Conservation (phyloP, 129 eudicot species). For the Escallonia rubra region DNA sequence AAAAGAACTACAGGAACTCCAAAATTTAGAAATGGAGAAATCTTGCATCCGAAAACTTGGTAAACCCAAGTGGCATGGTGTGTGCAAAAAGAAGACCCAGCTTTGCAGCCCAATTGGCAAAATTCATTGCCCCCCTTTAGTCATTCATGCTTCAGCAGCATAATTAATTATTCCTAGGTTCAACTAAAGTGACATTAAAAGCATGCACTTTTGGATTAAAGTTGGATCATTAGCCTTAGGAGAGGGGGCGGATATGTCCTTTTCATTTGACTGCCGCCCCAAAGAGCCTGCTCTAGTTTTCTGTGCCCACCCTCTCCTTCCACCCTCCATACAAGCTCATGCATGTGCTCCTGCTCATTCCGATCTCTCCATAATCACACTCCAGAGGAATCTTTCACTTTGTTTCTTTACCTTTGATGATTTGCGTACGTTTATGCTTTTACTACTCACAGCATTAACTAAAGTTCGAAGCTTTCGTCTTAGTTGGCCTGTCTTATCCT, state of each 20-base stretch:
- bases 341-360: neutral
- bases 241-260: neutral
- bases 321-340: neutral
- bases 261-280: neutral
- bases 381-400: constrained; percentile 12
- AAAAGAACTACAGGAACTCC: too few species aligned
- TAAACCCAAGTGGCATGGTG: too few species aligned
- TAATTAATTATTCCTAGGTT: neutral
- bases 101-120: too few species aligned
- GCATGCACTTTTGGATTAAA: constrained; percentile 2
- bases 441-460: constrained; percentile 7
- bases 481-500: too few species aligned
- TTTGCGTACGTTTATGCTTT: neutral
- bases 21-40: too few species aligned
- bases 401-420: neutral
- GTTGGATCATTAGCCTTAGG: neutral
- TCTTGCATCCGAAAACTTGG: too few species aligned
- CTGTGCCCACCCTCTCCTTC: constrained; percentile 10
- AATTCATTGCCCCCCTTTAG: neutral
- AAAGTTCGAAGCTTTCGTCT: neutral
- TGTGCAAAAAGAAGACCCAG: too few species aligned
- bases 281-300: constrained; percentile 12
- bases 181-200: neutral
- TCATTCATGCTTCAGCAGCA: neutral
- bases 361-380: neutral